Percentiles rank a stretch among this genome's conserved stretches.
These are phyloP conservation scores for Apophysomyces elegans DNA, from an alignment of 371 early-diverging fungal genomes.

Conservation along the genomic window DNA sequence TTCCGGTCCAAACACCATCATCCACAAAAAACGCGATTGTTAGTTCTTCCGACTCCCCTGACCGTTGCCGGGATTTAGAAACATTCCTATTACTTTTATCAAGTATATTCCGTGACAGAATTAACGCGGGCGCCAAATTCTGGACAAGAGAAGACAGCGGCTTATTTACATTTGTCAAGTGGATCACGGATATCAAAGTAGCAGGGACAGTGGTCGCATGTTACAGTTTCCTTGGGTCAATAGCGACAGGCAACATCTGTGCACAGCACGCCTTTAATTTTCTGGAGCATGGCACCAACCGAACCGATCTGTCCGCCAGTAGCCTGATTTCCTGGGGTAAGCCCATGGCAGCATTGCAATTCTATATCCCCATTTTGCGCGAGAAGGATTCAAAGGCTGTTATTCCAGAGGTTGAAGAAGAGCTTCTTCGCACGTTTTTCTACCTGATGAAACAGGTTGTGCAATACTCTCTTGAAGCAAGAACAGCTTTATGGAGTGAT, in stretches of 20 bases:
- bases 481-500: conserved; percentile 34
- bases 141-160: conserved; percentile 69
- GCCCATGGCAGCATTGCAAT: conserved; percentile 39
- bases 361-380: conserved; percentile 28
- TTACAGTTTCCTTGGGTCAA: conserved; percentile 42
- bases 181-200: conserved; percentile 60
- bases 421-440: conserved; percentile 32
- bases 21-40: conserved; percentile 27
- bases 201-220: conserved; percentile 36
- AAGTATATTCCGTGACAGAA: conserved; percentile 69
- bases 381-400: conserved; percentile 18
- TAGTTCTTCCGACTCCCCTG: conserved; percentile 14
- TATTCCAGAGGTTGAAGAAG: conserved; percentile 36
- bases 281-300: conserved; percentile 27
- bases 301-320: conserved; percentile 25
- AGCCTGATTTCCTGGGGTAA: conserved; percentile 49
- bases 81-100: conserved; percentile 71
- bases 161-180: conserved; percentile 74
- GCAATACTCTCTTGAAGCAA: conserved; percentile 39
- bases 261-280: conserved; percentile 35
- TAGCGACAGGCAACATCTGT: conserved; percentile 43
- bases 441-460: conserved; percentile 42
- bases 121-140: conserved; percentile 77
- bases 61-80: conserved; percentile 64
- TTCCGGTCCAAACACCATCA: conserved; percentile 9